phyloP scores from a whole-genome alignment of 192 early-diverging fungal genomes.

The Borealophlyctis nickersoniae region DNA sequence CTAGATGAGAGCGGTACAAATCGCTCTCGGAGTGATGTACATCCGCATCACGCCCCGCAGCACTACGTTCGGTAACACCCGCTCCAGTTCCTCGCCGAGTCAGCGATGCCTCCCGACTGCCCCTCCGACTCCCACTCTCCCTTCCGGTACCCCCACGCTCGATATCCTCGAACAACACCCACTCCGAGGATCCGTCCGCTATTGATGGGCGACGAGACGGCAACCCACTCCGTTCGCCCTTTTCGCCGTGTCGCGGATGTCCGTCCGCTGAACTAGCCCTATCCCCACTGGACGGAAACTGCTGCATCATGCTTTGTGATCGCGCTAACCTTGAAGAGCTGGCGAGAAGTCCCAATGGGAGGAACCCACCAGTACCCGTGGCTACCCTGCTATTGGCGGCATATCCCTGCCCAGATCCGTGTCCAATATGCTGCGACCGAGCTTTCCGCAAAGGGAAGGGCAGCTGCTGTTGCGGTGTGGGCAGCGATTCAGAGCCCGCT shows the following conservation, averaged over 20 bases:
- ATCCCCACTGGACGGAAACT: conserved; percentile 12
- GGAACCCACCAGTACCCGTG: neutral
- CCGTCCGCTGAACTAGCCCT: conserved; percentile 13
- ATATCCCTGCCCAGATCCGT: neutral
- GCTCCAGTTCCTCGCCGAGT: too few species aligned
- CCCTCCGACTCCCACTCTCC: neutral
- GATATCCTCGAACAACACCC: conserved; percentile 35
- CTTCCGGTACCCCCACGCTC: conserved; percentile 1
- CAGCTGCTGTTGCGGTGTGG: neutral
- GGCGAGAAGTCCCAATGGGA: conserved; percentile 19
- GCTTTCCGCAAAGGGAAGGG: conserved; percentile 36
- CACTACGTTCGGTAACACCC: too few species aligned
- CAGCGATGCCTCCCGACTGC: conserved; percentile 10
- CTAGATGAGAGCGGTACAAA: too few species aligned
- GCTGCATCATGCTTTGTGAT: conserved; percentile 18
- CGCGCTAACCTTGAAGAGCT: too few species aligned
- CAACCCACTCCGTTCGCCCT: conserved; percentile 33
- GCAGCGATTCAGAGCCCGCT: neutral
- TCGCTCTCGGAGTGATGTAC: too few species aligned
- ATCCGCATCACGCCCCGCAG: too few species aligned
- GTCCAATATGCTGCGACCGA: conserved; percentile 25
- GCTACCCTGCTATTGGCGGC: neutral
- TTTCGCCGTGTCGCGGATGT: conserved; percentile 39
- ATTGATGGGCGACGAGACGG: conserved; percentile 32
- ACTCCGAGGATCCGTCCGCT: conserved; percentile 29